Evolutionary conservation across 176 grass and related monocot species (phyloP).

Genomic region (Eremochloa ophiuroides): DNA sequence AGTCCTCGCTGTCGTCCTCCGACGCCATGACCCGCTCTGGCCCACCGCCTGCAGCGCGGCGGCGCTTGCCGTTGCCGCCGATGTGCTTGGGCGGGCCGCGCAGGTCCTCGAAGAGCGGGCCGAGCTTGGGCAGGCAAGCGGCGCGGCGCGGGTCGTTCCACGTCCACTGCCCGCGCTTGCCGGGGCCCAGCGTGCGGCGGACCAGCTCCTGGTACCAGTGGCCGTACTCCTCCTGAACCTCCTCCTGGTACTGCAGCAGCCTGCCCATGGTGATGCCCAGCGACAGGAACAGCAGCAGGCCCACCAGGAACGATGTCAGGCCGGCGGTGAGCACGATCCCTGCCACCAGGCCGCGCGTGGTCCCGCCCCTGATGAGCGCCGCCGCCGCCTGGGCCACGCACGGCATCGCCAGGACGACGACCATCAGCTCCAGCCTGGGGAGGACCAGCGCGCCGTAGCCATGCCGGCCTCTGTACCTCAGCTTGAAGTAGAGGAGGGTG

Average conservation of each 20-base stretch:
- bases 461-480: conserved; percentile 28
- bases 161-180: conserved; percentile 82
- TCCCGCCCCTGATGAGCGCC: conserved; percentile 60
- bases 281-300: conserved; percentile 69
- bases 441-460: conserved; percentile 51
- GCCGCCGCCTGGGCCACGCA: conserved; percentile 69
- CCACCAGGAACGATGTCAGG: conserved; percentile 49
- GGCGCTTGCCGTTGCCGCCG: conserved; percentile 25
- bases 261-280: conserved; percentile 77
- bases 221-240: conserved; percentile 6
- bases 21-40: conserved; percentile 60
- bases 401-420: conserved; percentile 60
- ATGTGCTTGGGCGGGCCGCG: conserved; percentile 82
- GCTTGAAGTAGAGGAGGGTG: conserved; percentile 43
- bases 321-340: conserved; percentile 54
- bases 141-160: conserved; percentile 52
- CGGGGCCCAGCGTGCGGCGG: conserved; percentile 56
- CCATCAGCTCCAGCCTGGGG: conserved; percentile 79
- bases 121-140: conserved; percentile 48
- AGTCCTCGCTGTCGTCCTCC: conserved; percentile 67
- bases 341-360: conserved; percentile 32
- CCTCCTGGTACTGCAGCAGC: conserved; percentile 74
- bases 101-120: conserved; percentile 86
- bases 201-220: conserved; percentile 78
- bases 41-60: conserved; percentile 11